These are phyloP conservation scores for Aureobasidium leucospermi DNA, from an alignment of 2,329 filamentous ascomycete species.

Conservation along the genomic window DNA sequence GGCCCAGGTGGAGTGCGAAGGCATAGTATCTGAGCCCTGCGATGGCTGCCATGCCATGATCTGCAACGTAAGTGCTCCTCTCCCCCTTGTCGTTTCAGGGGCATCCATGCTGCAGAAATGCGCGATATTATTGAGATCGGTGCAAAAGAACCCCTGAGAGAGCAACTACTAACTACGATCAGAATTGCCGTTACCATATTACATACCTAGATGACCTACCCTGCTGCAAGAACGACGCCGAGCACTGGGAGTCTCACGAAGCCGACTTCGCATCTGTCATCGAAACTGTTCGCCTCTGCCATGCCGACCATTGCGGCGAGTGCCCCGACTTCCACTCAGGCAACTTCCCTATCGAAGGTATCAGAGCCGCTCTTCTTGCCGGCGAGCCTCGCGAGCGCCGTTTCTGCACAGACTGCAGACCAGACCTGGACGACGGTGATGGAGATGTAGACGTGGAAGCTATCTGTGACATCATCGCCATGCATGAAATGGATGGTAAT, in stretches of 20 bases:
- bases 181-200: conserved; percentile 12
- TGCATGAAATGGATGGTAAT: background rate
- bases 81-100: background rate
- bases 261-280: background rate
- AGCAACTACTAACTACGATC: background rate
- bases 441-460: background rate
- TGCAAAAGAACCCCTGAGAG: too few relatives aligned
- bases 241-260: background rate
- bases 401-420: background rate
- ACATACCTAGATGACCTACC: background rate
- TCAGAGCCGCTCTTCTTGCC: background rate
- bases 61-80: conserved; percentile 13
- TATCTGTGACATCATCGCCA: background rate
- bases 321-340: conserved; percentile 2
- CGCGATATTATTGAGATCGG: too few relatives aligned
- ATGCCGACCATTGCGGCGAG: background rate
- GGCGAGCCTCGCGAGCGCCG: background rate
- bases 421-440: background rate
- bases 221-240: background rate
- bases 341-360: conserved; percentile 1
- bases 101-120: too few relatives aligned
- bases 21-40: conserved; percentile 5
- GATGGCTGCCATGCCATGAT: conserved; percentile 13
- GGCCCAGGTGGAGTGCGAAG: conserved; percentile 2
- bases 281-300: background rate